A percentile compares a stretch with the other conserved stretches of the same genome.
Conservation (phyloP, 805 yeast species). For the Maudiozyma turicensis region DNA sequence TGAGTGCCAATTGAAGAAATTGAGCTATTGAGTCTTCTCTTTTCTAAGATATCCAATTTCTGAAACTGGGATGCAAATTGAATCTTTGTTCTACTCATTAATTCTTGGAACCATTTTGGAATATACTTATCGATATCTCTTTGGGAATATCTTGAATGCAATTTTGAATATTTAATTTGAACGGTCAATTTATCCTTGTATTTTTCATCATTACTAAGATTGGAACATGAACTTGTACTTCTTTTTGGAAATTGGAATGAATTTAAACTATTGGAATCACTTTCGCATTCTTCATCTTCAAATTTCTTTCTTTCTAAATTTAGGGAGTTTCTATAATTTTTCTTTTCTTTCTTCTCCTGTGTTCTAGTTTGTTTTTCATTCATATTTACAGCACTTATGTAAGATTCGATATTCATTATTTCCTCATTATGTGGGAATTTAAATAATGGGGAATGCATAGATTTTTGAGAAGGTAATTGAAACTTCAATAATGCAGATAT, state of each 20-base stretch:
- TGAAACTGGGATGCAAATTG: slow-evolving; percentile 44
- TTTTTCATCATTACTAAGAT: neutral
- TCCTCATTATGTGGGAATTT: slow-evolving; percentile 26
- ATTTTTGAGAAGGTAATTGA: slow-evolving; percentile 20
- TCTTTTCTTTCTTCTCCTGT: neutral
- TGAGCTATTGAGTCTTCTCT: slow-evolving; percentile 44
- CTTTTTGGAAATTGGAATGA: slow-evolving; percentile 13
- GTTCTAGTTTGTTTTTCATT: slow-evolving; percentile 17
- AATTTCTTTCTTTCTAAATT: neutral
- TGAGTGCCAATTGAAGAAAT: slow-evolving; percentile 4
- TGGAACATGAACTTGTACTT: neutral
- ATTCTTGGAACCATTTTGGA: slow-evolving; percentile 45
- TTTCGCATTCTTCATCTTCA: neutral
- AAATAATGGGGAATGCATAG: slow-evolving; percentile 14
- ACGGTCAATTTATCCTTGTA: slow-evolving; percentile 18
- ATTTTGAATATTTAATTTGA: slow-evolving; percentile 16
- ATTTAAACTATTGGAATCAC: slow-evolving; percentile 2
- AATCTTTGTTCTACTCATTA: slow-evolving; percentile 20
- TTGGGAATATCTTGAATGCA: slow-evolving; percentile 9
- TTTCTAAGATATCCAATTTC: slow-evolving; percentile 59
- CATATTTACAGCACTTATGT: slow-evolving; percentile 24
- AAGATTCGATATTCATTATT: slow-evolving; percentile 22
- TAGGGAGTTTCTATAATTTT: neutral
- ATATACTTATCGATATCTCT: slow-evolving; percentile 23
- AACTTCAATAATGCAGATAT: slow-evolving; percentile 25